Conservation (phyloP, 2,329 filamentous ascomycete genomes). For the Calonectria montana region DNA sequence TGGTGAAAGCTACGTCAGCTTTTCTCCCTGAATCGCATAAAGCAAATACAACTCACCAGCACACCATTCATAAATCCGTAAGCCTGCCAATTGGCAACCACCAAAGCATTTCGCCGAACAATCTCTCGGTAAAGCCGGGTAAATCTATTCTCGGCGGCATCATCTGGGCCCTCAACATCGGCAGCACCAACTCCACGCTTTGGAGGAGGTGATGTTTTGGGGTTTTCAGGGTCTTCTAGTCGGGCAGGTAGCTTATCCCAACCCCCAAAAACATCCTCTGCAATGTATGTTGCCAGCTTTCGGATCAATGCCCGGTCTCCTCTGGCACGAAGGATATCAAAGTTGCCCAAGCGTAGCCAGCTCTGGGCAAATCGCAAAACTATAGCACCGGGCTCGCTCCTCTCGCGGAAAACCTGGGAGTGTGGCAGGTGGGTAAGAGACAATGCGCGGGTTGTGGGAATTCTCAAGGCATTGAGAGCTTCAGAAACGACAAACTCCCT, state of each 20-base stretch:
- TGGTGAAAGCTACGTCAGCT: constrained; percentile 37
- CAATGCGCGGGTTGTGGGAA: constrained; percentile 88
- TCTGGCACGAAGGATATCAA: constrained; percentile 87
- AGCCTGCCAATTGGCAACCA: constrained; percentile 94
- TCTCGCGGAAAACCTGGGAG: constrained; percentile 80
- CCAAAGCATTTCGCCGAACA: constrained; percentile 84
- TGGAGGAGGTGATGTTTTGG: constrained; percentile 54
- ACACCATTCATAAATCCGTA: constrained; percentile 99
- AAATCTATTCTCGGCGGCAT: constrained; percentile 85
- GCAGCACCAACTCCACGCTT: constrained; percentile 65
- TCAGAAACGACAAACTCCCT: constrained; percentile 95
- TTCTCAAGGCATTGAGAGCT: constrained; percentile 83
- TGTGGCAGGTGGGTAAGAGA: constrained; percentile 83
- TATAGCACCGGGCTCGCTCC: constrained; percentile 88
- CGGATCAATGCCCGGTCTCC: constrained; percentile 82
- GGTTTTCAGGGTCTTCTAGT: constrained; percentile 63
- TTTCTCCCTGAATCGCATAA: not conserved
- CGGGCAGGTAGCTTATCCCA: constrained; percentile 85
- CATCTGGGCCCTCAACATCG: constrained; percentile 73
- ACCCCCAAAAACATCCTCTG: constrained; percentile 87
- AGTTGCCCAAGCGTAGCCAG: constrained; percentile 95
- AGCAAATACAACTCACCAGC: constrained; percentile 55
- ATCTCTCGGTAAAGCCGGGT: constrained; percentile 89
- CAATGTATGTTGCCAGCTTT: constrained; percentile 82
- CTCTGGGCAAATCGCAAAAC: constrained; percentile 91